A percentile compares a stretch with the other conserved stretches of the same genome.
Evolutionary conservation across 2,329 filamentous ascomycete species (phyloP).

Genomic region (Xylariaceae sp.): DNA sequence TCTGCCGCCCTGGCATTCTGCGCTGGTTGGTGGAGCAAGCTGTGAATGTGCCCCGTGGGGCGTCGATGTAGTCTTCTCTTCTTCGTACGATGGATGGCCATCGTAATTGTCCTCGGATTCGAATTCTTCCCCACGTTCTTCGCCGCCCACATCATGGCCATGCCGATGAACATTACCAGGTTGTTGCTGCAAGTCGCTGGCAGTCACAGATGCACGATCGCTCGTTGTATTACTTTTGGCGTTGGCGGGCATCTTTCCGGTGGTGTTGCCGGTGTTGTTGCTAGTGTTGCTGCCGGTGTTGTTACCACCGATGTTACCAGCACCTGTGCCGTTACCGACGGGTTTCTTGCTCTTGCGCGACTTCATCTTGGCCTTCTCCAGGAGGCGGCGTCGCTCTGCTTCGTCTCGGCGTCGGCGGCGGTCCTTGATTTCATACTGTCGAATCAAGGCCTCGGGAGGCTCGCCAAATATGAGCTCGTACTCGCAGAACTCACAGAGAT

Average conservation of each 20-base stretch:
- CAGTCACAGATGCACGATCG: slow-evolving; percentile 24
- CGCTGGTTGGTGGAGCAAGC: not conserved
- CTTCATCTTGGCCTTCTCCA: slow-evolving; percentile 94
- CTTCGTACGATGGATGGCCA: slow-evolving; percentile 26
- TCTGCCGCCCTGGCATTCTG: slow-evolving; percentile 1
- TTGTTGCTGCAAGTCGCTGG: slow-evolving; percentile 24
- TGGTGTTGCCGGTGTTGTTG: slow-evolving; percentile 42
- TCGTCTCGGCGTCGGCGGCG: slow-evolving; percentile 75
- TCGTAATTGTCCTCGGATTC: slow-evolving; percentile 38
- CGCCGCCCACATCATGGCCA: slow-evolving; percentile 28
- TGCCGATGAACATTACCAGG: slow-evolving; percentile 22
- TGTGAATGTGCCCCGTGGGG: not conserved
- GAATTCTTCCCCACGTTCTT: slow-evolving; percentile 34
- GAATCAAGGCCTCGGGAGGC: slow-evolving; percentile 76
- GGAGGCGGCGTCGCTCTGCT: slow-evolving; percentile 74
- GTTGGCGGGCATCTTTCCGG: slow-evolving; percentile 57
- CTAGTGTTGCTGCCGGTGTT: too few species aligned
- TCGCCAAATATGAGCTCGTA: slow-evolving; percentile 94
- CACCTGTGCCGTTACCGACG: too few species aligned
- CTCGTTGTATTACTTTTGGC: slow-evolving; percentile 39
- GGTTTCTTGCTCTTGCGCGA: slow-evolving; percentile 83
- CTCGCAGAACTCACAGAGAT: slow-evolving; percentile 98
- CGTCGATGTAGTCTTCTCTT: slow-evolving; percentile 5
- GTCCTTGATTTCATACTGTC: slow-evolving; percentile 92
- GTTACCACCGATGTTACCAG: too few species aligned